A percentile compares a stretch with the other conserved stretches of the same genome.
Evolutionary conservation across 1,139 yeast species (phyloP).

Genomic region (Kodamaea anthophila): DNA sequence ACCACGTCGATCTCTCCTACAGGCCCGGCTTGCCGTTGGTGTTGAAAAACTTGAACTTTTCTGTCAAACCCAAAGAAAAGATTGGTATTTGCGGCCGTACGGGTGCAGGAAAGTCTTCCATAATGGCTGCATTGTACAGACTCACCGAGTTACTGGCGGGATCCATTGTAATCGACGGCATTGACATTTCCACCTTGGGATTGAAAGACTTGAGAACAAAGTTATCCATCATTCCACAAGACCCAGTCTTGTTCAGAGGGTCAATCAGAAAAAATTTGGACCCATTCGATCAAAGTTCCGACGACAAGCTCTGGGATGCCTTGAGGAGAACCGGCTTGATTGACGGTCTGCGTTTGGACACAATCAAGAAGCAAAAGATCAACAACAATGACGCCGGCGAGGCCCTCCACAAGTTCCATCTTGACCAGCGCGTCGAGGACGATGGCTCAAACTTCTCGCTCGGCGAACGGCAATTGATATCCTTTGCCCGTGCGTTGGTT

Average conservation of each 20-base stretch:
- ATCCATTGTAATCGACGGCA: slow-evolving; percentile 48
- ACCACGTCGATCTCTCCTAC: slow-evolving; percentile 58
- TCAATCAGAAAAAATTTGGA: slow-evolving; percentile 61
- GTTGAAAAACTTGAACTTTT: slow-evolving; percentile 46
- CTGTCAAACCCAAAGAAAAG: slow-evolving; percentile 49
- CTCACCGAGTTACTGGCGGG: slow-evolving; percentile 54
- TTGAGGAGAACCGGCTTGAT: slow-evolving; percentile 59
- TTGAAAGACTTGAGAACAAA: slow-evolving; percentile 52
- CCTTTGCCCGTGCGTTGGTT: slow-evolving; percentile 38
- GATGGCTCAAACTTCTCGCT: slow-evolving; percentile 43
- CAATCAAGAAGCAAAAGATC: slow-evolving; percentile 16
- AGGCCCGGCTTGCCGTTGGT: slow-evolving; percentile 74
- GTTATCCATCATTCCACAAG: slow-evolving; percentile 73
- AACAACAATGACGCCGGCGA: slow-evolving; percentile 9
- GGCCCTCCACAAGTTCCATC: slow-evolving; percentile 50
- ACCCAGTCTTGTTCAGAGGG: slow-evolving; percentile 67
- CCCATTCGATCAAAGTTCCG: slow-evolving; percentile 50
- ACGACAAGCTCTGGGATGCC: slow-evolving; percentile 46
- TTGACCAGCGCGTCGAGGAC: slow-evolving; percentile 62
- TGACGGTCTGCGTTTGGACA: slow-evolving; percentile 28
- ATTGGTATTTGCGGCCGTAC: slow-evolving; percentile 77
- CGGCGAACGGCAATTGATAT: slow-evolving; percentile 37
- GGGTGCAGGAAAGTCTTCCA: slow-evolving; percentile 74
- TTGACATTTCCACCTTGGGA: slow-evolving; percentile 54
- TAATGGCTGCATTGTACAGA: slow-evolving; percentile 61